Base-by-base conservation (phyloP, 257 asterid species). In the Mitragyna speciosa region DNA sequence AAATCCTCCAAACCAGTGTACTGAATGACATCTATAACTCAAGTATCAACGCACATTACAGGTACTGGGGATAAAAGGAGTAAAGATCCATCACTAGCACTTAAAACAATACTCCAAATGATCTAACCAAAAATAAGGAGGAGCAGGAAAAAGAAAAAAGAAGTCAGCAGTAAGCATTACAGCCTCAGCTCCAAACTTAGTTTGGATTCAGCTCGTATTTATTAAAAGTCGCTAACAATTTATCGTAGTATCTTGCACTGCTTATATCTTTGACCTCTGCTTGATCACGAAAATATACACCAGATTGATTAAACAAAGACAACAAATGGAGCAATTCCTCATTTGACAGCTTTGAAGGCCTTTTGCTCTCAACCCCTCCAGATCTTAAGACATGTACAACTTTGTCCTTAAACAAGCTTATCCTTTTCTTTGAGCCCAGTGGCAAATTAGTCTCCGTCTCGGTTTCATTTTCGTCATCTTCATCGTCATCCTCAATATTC, bases 261-360 rank as follows among this genome's bases (percentile, higher is more conserved):
- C 78, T 75, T 22, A n/a, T 71, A 81, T 75, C 83, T 70, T 75
- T 81, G 26, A 39, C 51, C 71, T 82, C 86, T 43, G 83, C 79
- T 78, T 77, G 89, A 86, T 87, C 89, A 74, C 81, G 91, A 83
- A 94, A 94, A 73, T 80, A 80, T n/a, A 94, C 76, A 76, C 97
- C 97, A 75, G 88, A 89, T 82, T 84, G 90, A 84, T 95, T 95
- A 52, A 95, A 81, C 72, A 88, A 70, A 76, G 86, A 87, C 79
- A 91, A 82, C 89, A 91, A 78, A 76, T 81, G 81, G 66, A 90
- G 76, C 80, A 93, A 85, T 76, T 92, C 97, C 61, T 88, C 87
- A 1, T 89, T 87, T 0, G 93, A 83, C 80, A 94, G 82, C 83
- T 96, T 96, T n/a, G 94, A 80, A 51, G 99, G 96, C 82, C 99